Evolutionary conservation across 139 green algal genomes (phyloP).

Genomic region (Coelastrella sp.): DNA sequence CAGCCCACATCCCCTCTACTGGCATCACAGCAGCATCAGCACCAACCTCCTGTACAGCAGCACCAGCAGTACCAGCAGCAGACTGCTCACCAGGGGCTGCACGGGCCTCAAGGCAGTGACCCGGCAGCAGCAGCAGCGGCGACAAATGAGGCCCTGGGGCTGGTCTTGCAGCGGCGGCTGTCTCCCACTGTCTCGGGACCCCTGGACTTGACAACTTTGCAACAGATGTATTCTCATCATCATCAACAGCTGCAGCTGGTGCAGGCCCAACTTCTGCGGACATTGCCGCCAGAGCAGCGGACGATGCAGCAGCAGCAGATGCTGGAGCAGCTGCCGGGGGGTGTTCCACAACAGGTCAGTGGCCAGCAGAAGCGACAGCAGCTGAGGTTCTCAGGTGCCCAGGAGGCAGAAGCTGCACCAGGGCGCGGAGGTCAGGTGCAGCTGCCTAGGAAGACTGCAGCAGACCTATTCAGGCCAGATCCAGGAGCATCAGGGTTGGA

Average conservation of each 20-base stretch:
- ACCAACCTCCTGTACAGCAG: background rate
- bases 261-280: conserved; percentile 4
- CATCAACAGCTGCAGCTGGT: conserved; percentile 20
- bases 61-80: background rate
- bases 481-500: background rate
- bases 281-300: conserved; percentile 8
- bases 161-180: no score
- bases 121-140: no score
- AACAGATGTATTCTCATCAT: conserved; percentile 14
- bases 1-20: background rate
- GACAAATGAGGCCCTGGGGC: no score
- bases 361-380: background rate
- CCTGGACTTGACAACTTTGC: background rate
- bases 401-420: background rate
- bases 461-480: conserved; percentile 13
- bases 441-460: background rate
- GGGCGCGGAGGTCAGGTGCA: background rate
- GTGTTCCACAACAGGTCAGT: background rate
- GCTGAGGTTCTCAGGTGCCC: background rate
- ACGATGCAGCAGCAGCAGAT: conserved; percentile 5
- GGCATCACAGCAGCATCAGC: conserved; percentile 26
- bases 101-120: no score
- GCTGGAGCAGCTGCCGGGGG: background rate
- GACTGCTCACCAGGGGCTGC: no score
- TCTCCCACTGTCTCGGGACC: no score